A percentile compares a stretch with the other conserved stretches of the same genome.
These are phyloP conservation scores for Farysia itapuensis DNA, from an alignment of 1,284 basidiomycete species.

Conservation along the genomic window DNA sequence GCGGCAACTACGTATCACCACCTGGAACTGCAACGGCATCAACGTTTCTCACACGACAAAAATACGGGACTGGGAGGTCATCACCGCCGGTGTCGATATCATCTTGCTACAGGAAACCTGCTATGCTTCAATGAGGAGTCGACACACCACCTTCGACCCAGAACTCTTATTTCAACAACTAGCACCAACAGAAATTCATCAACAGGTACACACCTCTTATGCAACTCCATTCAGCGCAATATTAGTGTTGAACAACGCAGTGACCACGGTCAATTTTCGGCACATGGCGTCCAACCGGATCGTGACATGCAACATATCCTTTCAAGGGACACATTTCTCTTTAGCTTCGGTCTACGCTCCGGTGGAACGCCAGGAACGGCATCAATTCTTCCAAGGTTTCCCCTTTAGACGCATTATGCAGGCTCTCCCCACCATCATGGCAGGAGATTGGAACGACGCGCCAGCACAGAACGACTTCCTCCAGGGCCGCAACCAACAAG, in stretches of 20 bases:
- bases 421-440: background rate
- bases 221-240: background rate
- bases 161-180: background rate
- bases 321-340: background rate
- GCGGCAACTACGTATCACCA: background rate
- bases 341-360: background rate
- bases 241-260: background rate
- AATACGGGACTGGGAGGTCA: background rate
- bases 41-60: background rate
- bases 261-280: background rate
- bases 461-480: background rate
- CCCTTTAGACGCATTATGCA: background rate
- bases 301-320: background rate
- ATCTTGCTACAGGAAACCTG: background rate
- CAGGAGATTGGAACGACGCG: background rate
- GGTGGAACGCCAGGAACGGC: background rate
- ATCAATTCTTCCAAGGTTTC: background rate
- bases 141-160: background rate
- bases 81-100: background rate
- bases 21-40: background rate
- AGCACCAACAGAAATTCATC: background rate
- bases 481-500: background rate
- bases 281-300: background rate
- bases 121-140: background rate
- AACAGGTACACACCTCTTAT: background rate